Evolutionary conservation across 768 basidiomycete species (phyloP), one percentile per base, ranked within the genome.

Genomic region (Boletus huronensis): DNA sequence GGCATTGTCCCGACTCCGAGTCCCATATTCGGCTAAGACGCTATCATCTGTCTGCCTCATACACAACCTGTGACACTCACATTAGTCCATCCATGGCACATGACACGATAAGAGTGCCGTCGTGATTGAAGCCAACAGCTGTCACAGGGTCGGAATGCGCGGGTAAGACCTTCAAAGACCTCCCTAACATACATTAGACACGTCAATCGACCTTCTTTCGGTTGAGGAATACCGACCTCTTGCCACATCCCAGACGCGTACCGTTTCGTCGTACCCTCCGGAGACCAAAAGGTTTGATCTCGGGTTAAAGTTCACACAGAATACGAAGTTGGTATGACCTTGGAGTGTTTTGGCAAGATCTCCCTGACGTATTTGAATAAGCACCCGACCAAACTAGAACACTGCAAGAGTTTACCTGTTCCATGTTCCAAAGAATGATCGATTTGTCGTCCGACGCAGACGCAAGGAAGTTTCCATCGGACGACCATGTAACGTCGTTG

Each of bases 81-180:
- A 98, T 96, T 40, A 98, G 73, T 6, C 96, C 97, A 70, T 99
- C 97, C 88, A 94, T 96, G 11, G 93, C 91, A 62, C 90, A 92
- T 17, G 93, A 96, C 3, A 93, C 89, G 26, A 99, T 87, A 59
- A 98, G 83, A 8, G 92, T 95, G 6, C 97, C 97, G 59, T 98
- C 96, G 60, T 87, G 83, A 70, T 91, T 98, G 78, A 97, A 99
- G 54, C 84, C 82, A 6, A 98, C 93, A 11, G 91, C 87, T 40
- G 93, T 96, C 31, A 98, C 93, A 13, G 97, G 95, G 70, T 98
- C 97, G 2, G 95, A 95, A 75, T 98, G 97, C 2, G 97, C 97
- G 32, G 95, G 93, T 9, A 98, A 76, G 16, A 89, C 84, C 69
- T 90, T 88, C 66, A 98, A 71, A n/a, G 85, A 83, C 66, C 81